These are phyloP conservation scores for Phanerochaete sordida DNA, from an alignment of 768 basidiomycete species.

Conservation along the genomic window DNA sequence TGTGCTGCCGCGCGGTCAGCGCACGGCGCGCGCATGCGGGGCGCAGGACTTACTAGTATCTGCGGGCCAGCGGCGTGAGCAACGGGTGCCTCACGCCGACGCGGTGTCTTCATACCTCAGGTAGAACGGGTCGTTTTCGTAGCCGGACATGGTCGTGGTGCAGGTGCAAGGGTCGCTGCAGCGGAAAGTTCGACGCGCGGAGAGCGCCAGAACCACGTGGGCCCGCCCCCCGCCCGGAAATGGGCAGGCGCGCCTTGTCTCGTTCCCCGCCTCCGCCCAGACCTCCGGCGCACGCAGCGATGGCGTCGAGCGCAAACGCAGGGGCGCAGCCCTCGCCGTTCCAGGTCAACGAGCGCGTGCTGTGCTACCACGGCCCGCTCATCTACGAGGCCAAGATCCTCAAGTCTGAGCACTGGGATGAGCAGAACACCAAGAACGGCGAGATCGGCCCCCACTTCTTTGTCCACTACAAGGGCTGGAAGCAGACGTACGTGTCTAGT, in stretches of 20 bases:
- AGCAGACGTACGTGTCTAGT: constrained; percentile 70
- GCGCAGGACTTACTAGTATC: constrained; percentile 49
- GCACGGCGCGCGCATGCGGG: constrained; percentile 12
- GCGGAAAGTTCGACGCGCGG: background rate
- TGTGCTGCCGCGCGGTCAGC: constrained; percentile 49
- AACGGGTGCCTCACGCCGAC: constrained; percentile 19
- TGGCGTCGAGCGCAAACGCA: background rate
- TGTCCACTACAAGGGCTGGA: constrained; percentile 99
- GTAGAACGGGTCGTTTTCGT: constrained; percentile 78
- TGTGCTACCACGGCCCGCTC: constrained; percentile 94
- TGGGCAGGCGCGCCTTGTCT: background rate
- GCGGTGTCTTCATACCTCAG: constrained; percentile 48
- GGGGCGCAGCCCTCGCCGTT: constrained; percentile 14
- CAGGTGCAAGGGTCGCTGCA: background rate
- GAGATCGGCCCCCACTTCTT: constrained; percentile 79
- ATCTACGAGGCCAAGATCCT: constrained; percentile 97
- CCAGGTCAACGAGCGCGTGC: constrained; percentile 64
- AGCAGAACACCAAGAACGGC: constrained; percentile 56
- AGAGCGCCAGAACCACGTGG: background rate
- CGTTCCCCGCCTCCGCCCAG: background rate
- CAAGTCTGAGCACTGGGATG: constrained; percentile 58
- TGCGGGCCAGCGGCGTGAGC: constrained; percentile 23
- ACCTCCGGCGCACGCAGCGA: background rate
- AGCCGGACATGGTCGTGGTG: constrained; percentile 34
- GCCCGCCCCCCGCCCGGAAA: background rate